phyloP scores from a whole-genome alignment of 2,329 filamentous ascomycete species.

The Penicillium polonicum region DNA sequence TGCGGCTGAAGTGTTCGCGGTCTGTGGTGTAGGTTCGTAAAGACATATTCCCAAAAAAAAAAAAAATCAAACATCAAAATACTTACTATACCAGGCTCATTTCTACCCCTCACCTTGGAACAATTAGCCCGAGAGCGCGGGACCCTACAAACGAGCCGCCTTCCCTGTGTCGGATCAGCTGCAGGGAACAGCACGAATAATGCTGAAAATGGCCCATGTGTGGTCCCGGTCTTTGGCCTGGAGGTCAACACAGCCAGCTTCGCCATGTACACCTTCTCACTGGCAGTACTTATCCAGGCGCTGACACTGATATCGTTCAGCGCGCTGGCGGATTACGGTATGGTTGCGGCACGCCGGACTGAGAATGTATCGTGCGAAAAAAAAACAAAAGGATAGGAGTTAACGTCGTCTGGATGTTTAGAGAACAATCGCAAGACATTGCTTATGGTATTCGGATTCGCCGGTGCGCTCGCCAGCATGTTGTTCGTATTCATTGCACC shows the following conservation, averaged over 20 bases:
- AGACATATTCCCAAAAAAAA: neutral
- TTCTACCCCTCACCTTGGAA: conserved; percentile 88
- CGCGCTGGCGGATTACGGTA: conserved; percentile 73
- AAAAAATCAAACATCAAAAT: neutral
- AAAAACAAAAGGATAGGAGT: neutral
- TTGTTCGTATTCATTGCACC: conserved; percentile 75
- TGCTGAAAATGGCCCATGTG: conserved; percentile 30
- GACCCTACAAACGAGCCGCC: conserved; percentile 59
- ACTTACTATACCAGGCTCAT: conserved; percentile 62
- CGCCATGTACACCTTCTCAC: conserved; percentile 70
- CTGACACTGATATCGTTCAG: conserved; percentile 73
- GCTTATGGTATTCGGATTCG: conserved; percentile 74
- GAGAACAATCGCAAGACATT: conserved; percentile 70
- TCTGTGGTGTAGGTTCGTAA: conserved; percentile 69
- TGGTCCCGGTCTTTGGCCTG: conserved; percentile 34
- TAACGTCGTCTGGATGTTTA: conserved; percentile 14
- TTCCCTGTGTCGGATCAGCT: conserved; percentile 33
- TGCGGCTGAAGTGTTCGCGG: conserved; percentile 91
- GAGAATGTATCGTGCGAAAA: neutral
- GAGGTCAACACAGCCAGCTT: conserved; percentile 42
- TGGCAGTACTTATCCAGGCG: conserved; percentile 82
- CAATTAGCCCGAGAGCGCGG: conserved; percentile 89
- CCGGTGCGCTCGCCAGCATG: conserved; percentile 79
- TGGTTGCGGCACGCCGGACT: conserved; percentile 36
- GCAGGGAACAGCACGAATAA: conserved; percentile 22